Conservation (phyloP, 495 filamentous ascomycete genomes). For the Bombardia bombarda region DNA sequence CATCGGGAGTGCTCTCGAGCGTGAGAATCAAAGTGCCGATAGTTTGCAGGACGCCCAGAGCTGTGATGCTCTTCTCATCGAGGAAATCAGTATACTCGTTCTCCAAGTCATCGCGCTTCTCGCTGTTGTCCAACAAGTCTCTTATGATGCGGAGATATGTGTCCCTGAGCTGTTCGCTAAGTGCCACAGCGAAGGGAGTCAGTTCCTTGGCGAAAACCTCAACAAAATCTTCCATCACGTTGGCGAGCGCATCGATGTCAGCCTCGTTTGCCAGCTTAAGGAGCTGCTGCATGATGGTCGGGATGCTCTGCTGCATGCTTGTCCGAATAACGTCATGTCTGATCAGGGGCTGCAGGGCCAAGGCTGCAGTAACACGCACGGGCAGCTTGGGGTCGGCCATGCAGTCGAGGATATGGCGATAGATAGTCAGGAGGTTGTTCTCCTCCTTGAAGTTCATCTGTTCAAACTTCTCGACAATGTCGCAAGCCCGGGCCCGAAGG, state of each 20-base stretch:
- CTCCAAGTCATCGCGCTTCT: constrained; percentile 63
- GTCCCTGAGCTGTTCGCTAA: constrained; percentile 92
- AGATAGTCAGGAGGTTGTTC: constrained; percentile 89
- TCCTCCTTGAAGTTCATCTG: constrained; percentile 91
- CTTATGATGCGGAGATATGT: constrained; percentile 92
- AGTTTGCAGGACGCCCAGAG: constrained; percentile 91
- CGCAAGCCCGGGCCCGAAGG: constrained; percentile 89
- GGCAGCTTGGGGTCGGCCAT: constrained; percentile 90
- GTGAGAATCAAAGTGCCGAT: constrained; percentile 97
- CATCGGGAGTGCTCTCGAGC: constrained; percentile 90
- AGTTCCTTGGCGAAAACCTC: constrained; percentile 94
- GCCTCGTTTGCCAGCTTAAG: constrained; percentile 94
- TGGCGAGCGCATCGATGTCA: constrained; percentile 89
- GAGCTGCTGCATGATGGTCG: constrained; percentile 99
- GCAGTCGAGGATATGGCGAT: constrained; percentile 91
- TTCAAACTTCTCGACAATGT: constrained; percentile 96
- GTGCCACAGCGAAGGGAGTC: constrained; percentile 94
- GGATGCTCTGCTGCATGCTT: constrained; percentile 95
- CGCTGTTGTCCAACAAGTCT: constrained; percentile 80
- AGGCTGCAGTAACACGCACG: constrained; percentile 87
- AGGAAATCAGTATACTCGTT: constrained; percentile 80
- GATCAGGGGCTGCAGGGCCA: constrained; percentile 91
- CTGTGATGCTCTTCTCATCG: constrained; percentile 97
- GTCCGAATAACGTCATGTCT: constrained; percentile 87
- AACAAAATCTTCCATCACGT: constrained; percentile 99